Evolutionary conservation across 1,284 basidiomycete genomes (phyloP), one percentile per base, ranked within the genome.

Genomic region (Ustilago vetiveriae): DNA sequence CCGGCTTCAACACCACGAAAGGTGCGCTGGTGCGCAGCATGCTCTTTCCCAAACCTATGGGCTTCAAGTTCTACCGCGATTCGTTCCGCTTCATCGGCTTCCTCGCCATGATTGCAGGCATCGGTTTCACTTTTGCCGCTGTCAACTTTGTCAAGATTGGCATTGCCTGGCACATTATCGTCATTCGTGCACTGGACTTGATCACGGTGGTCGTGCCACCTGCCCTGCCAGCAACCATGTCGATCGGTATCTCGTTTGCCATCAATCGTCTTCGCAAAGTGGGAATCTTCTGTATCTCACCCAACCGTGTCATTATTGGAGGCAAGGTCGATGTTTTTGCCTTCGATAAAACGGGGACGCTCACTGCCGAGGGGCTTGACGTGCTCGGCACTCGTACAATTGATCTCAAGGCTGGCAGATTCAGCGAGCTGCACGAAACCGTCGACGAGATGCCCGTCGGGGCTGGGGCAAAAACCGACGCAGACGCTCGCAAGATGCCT

Each of bases 321-420:
- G 96, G 96, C 27, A 96, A 97, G 84, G 87, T 98, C 84, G 98
- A 98, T 72, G 91, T 98, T 8, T 95, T 94, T 76, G 98, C 94
- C 83, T 99, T 99, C 79, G 96, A 99, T 86, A 99, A 99, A 85
- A 99, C 96, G 1, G 96, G 96, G 2, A 99, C 96, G 1, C 86
- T 99, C 16, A 99, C 96, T 0, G 96, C 98, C 82, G 96, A 99
- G 72, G 96, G 96, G 1, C 86, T 99, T 37, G 96, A 98, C 79
- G 94, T 99, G 40, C 89, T 99, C 40, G 80, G 80, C 2, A 73
- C 74, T 16, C 74, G 80, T n/a, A 82, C 79, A 2, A 70, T 82
- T 37, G 78, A 77, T 51, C 52, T 72, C 46, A 66, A 72, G 26
- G 66, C 72, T 2, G 87, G 89, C 44, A 87, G 89, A 39, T 98